Conservation (phyloP, 352 stramenopile genomes). For the Blastocystis sp. region DNA sequence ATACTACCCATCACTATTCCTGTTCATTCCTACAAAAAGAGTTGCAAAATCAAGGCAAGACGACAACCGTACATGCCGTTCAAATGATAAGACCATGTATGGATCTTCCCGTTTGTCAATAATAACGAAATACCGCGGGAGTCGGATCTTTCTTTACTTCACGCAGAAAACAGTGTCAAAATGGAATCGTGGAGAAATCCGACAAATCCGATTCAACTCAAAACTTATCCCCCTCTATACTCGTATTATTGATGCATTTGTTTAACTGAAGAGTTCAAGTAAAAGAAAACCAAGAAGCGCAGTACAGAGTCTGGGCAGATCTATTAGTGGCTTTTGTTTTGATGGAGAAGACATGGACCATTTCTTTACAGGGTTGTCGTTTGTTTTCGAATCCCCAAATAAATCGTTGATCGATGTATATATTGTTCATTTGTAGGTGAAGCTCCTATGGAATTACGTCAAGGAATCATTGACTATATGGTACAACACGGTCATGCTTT, state of each 20-base stretch:
- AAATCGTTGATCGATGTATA: background rate
- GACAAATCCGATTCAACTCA: background rate
- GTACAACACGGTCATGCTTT: constrained; percentile 11
- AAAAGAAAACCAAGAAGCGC: constrained; percentile 35
- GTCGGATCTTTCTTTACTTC: background rate
- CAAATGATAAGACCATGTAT: too few species aligned
- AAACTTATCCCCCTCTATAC: constrained; percentile 17
- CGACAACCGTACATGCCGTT: background rate
- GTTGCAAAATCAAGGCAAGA: background rate
- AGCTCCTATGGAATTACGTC: background rate
- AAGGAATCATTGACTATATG: constrained; percentile 46
- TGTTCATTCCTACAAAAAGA: background rate
- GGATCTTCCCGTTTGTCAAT: too few species aligned
- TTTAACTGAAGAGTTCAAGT: background rate
- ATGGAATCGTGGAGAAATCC: constrained; percentile 39
- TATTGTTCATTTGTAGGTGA: constrained; percentile 1
- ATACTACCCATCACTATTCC: too few species aligned
- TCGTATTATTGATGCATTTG: background rate
- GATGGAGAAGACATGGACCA: constrained; percentile 34
- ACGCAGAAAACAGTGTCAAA: background rate
- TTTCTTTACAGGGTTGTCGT: constrained; percentile 36
- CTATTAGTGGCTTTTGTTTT: background rate
- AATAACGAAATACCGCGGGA: background rate
- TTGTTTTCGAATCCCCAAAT: constrained; percentile 6
- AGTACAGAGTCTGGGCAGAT: constrained; percentile 42